A percentile compares a stretch with the other conserved stretches of the same genome.
phyloP scores from a whole-genome alignment of 1,284 basidiomycete genomes.

The Psilocybe mexicana region DNA sequence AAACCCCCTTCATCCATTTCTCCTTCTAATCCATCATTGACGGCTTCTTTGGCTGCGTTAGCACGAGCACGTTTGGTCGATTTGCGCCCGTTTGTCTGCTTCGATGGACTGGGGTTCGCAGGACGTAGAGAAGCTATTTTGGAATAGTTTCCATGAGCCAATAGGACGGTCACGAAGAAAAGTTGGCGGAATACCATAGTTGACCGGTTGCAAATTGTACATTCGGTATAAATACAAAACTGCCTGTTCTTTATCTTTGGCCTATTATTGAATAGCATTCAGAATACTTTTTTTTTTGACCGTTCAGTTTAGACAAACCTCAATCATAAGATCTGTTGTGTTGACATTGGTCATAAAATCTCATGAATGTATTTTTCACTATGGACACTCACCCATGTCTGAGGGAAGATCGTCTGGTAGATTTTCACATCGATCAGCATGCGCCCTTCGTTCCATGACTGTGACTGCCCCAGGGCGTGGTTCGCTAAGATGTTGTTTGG shows the following conservation, averaged over 20 bases:
- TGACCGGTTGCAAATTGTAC: constrained; percentile 70
- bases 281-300: no score
- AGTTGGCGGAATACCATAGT: constrained; percentile 44
- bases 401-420: constrained; percentile 68
- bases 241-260: constrained; percentile 92
- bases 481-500: constrained; percentile 90
- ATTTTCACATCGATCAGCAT: constrained; percentile 75
- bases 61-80: constrained; percentile 40
- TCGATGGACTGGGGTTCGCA: constrained; percentile 46
- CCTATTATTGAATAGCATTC: constrained; percentile 33
- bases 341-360: not conserved
- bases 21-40: not conserved
- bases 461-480: constrained; percentile 73
- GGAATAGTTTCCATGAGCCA: not conserved
- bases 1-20: constrained; percentile 16
- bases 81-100: constrained; percentile 55
- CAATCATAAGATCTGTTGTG: constrained; percentile 83
- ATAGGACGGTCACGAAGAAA: not conserved
- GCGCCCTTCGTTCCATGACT: constrained; percentile 82
- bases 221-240: constrained; percentile 84
- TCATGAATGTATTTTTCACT: constrained; percentile 2
- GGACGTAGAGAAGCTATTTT: constrained; percentile 52
- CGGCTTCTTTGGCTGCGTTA: constrained; percentile 22
- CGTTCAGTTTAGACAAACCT: constrained; percentile 38
- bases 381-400: constrained; percentile 56